Conservation (phyloP, 495 filamentous ascomycete genomes). For the Lichina pygmaea region DNA sequence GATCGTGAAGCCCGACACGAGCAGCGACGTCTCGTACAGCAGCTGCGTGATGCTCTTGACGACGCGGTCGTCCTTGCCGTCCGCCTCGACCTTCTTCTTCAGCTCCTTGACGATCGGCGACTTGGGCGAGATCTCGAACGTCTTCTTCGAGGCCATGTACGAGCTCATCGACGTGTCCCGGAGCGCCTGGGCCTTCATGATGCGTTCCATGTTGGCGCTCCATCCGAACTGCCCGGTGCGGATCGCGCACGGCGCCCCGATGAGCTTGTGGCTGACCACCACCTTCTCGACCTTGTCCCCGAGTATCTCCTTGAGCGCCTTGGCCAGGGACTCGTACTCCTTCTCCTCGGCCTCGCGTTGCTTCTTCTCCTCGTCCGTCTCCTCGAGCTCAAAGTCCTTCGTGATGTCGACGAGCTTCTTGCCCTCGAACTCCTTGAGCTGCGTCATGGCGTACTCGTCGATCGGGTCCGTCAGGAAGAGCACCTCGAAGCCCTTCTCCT, state of each 20-base stretch:
- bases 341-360: conserved; percentile 90
- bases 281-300: conserved; percentile 99
- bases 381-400: conserved; percentile 99
- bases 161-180: conserved; percentile 98
- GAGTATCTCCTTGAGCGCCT: conserved; percentile 93
- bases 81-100: conserved; percentile 89
- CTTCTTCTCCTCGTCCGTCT: conserved; percentile 98
- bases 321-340: conserved; percentile 80
- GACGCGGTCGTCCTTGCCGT: conserved; percentile 91
- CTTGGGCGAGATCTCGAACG: conserved; percentile 98
- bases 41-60: conserved; percentile 97
- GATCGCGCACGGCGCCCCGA: conserved; percentile 89
- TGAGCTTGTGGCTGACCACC: conserved; percentile 92
- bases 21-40: conserved; percentile 90
- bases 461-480: conserved; percentile 98
- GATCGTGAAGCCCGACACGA: conserved; percentile 97
- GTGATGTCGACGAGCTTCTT: conserved; percentile 99
- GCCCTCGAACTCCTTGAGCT: conserved; percentile 98
- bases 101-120: conserved; percentile 95
- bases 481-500: conserved; percentile 99
- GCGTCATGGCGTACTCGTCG: conserved; percentile 99
- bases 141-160: conserved; percentile 99
- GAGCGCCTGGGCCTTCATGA: conserved; percentile 99
- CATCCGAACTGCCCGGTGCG: conserved; percentile 99
- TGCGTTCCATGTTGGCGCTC: conserved; percentile 99